A percentile compares a stretch with the other conserved stretches of the same genome.
Evolutionary conservation across 306 rosid species (phyloP).

Genomic region (Neltuma alba): DNA sequence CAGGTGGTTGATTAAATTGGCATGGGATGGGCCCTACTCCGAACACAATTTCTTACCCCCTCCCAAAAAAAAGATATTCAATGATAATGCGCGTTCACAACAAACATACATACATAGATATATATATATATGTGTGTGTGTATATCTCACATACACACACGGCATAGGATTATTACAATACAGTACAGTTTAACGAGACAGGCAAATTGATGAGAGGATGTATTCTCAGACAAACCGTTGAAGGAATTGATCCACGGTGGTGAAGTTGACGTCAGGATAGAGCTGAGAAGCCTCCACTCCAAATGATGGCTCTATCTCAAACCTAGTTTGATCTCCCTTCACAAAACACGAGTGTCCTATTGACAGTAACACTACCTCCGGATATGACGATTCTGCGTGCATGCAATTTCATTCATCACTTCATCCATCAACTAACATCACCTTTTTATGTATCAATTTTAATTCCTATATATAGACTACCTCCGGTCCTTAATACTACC

Average conservation of each 20-base stretch:
- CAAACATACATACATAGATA: too few species aligned
- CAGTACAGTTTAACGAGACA: not conserved
- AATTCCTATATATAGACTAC: too few species aligned
- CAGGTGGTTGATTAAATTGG: not conserved
- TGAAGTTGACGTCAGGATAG: conserved; percentile 68
- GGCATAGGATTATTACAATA: not conserved
- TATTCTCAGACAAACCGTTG: conserved; percentile 43
- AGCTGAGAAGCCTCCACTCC: conserved; percentile 69
- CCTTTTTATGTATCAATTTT: too few species aligned
- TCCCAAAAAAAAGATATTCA: too few species aligned
- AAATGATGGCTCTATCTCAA: conserved; percentile 56
- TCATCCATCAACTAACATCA: too few species aligned
- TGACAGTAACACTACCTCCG: conserved; percentile 36
- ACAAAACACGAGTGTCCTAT: conserved; percentile 49
- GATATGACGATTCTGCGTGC: conserved; percentile 42
- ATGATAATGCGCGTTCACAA: too few species aligned
- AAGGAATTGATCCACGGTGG: conserved; percentile 58
- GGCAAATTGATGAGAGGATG: not conserved
- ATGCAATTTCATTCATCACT: too few species aligned
- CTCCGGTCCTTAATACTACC: too few species aligned
- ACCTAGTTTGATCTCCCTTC: conserved; percentile 60
- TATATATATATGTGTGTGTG: too few species aligned
- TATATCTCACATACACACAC: too few species aligned
- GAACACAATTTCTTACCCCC: not conserved
- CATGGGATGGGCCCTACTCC: not conserved